These are phyloP conservation scores for Russula abietina DNA, from an alignment of 768 basidiomycete genomes.

Conservation along the genomic window DNA sequence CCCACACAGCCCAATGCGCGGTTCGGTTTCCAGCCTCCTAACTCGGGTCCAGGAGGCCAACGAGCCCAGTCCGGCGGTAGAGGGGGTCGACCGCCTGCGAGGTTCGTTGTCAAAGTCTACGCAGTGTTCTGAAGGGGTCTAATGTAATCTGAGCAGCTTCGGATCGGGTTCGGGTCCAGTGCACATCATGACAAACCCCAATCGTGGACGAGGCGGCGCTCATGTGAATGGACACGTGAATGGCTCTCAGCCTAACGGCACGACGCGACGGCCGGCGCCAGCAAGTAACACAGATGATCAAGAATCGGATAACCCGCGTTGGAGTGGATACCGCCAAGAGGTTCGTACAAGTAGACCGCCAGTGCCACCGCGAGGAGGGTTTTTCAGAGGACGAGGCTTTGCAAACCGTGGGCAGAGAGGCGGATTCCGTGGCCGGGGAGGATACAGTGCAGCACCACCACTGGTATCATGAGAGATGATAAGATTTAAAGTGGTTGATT, in stretches of 20 bases:
- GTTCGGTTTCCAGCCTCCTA: constrained; percentile 57
- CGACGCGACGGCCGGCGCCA: background rate
- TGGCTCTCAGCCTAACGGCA: constrained; percentile 21
- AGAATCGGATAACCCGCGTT: constrained; percentile 21
- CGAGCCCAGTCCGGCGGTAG: constrained; percentile 58
- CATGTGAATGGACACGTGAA: constrained; percentile 23
- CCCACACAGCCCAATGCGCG: constrained; percentile 58
- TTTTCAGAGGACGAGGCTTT: constrained; percentile 32
- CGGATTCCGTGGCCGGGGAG: constrained; percentile 28
- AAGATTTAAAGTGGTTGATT: background rate
- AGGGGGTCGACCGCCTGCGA: constrained; percentile 39
- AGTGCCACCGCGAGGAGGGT: constrained; percentile 27
- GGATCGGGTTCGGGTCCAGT: constrained; percentile 39
- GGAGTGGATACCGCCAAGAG: constrained; percentile 6
- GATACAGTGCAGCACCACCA: constrained; percentile 1
- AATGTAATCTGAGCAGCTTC: constrained; percentile 10
- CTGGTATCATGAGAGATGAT: constrained; percentile 11
- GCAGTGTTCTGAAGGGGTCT: background rate
- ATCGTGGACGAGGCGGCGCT: constrained; percentile 40
- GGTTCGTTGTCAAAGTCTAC: constrained; percentile 29
- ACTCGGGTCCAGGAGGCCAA: constrained; percentile 52
- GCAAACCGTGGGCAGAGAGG: constrained; percentile 27
- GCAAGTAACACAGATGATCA: constrained; percentile 13
- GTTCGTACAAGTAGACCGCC: constrained; percentile 22
- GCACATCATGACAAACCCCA: constrained; percentile 75